Base-by-base conservation (phyloP, 352 stramenopile genomes). In the Phytophthora pisi region DNA sequence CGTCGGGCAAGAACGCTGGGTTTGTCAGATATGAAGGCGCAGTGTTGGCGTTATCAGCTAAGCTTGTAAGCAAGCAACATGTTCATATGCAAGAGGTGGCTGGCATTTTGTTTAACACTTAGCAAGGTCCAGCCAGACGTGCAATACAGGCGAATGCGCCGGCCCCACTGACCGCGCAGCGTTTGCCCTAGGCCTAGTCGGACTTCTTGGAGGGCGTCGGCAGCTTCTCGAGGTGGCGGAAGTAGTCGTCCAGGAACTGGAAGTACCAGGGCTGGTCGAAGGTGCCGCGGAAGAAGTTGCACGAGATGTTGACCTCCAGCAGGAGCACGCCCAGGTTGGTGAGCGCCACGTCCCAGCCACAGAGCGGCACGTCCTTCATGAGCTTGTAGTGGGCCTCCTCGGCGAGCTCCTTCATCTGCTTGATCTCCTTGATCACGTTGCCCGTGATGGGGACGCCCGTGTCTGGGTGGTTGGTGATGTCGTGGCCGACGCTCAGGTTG, bases 271-370 rank as follows among this genome's bases (percentile, higher is more conserved):
- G 63, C 78, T 96, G 81, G 76, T 97, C 89, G 59, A 97, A 97
- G 16, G 81, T 89, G 59, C 91, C 93, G 42, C 91, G 89, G 84
- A 98, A 98, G 67, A 98, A 98, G 74, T 98, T 98, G 81, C 93
- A 98, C 60, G 91, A 98, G 51, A 97, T 92, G 79, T 97, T 98
- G 36, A 97, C 91, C 58, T 97, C 89, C 49, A 96, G 67, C 56
- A 98, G 76, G 34, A 97, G 68, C 60, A 97, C 86, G 38, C 92
- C 92, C 61, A 96, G 78, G 68, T 91, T 92, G 53, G 93, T 98
- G 58, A 98, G 83, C 30, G 93, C 92, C 36, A 98, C 92, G 60
- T 98, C 93, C 92, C 92, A 98, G 40, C 93, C 92, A 31, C 92
- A 96, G 18, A 98, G 79, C 42, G 92, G 93, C 46, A 98, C 92